Evolutionary conservation across 805 yeast genomes (phyloP), one percentile per base, ranked within the genome.

Genomic region (Candida pseudoglaebosa): DNA sequence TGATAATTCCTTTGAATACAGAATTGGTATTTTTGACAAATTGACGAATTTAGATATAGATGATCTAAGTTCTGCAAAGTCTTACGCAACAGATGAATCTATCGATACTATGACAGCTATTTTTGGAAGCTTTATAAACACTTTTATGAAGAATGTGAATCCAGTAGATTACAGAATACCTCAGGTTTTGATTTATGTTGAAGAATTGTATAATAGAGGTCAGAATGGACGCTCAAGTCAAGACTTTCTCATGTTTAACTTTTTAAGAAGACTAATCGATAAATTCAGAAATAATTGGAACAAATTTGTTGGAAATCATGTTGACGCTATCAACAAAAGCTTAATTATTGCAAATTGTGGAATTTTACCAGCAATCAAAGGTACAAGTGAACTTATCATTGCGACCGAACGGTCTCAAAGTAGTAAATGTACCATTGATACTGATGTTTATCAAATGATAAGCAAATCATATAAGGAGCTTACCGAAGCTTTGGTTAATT

Each of bases 271-370:
- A 43, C 46, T 80, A 4, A 60, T 66, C n/a, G 78, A 77, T 20
- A 75, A 74, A 53, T 63, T 79, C 32, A 61, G 61, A 29, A 59
- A 58, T 24, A 64, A 67, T 13, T 87, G 95, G 95, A 61, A 61
- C 14, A 75, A 74, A 44, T 77, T 75, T 44, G 58, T 82, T 17
- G 75, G 73, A 13, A 61, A 60, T n/a, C 87, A 84, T 54, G 59
- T 75, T 18, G 69, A 64, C 15, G 30, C 52, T 24, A 45, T 67
- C 28, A 57, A 59, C 37, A 65, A 61, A 39, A 56, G 70, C 1
- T 55, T 59, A 10, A 54, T 67, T 7, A 56, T 55, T 26, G 61
- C 67, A 13, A 66, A 65, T 45, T 53, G 65, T 32, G 70, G 68
- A 3, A 48, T 67, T 7, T 43, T 68, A 34, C 60, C 65, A 1